phyloP scores from a whole-genome alignment of 179 eudicot species.

The Vitellaria paradoxa region DNA sequence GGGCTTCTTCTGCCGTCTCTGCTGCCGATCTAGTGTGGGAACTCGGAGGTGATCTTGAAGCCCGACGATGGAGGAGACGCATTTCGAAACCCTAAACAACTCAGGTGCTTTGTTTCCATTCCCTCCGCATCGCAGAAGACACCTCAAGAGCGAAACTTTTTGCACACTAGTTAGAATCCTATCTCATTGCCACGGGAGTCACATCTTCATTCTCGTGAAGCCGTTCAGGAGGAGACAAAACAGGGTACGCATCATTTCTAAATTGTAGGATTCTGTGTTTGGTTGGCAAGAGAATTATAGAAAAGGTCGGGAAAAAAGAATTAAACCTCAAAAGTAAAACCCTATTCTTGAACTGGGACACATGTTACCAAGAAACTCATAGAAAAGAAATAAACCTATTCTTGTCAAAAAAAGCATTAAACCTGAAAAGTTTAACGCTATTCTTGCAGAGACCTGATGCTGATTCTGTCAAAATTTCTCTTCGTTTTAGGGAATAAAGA shows the following conservation, averaged over 20 bases:
- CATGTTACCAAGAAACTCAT: too few species aligned
- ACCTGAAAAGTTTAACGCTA: neutral
- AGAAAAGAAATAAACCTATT: too few species aligned
- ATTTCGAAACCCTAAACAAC: neutral
- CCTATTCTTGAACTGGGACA: neutral
- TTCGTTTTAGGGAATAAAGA: neutral
- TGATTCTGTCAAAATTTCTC: neutral
- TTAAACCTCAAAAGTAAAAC: neutral
- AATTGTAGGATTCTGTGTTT: neutral
- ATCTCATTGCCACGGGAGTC: slow-evolving; percentile 15
- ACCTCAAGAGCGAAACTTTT: slow-evolving; percentile 25
- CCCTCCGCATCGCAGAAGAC: slow-evolving; percentile 27
- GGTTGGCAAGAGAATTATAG: neutral
- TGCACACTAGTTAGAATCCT: slow-evolving; percentile 17
- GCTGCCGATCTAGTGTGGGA: neutral
- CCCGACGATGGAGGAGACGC: slow-evolving; percentile 4
- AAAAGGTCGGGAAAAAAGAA: neutral
- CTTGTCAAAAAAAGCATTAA: neutral
- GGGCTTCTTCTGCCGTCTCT: neutral
- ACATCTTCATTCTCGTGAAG: neutral
- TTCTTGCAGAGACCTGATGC: neutral
- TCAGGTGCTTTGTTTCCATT: neutral
- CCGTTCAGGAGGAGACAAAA: neutral
- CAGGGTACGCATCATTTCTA: neutral
- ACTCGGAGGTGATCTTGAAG: neutral